Evolutionary conservation across 2,329 filamentous ascomycete genomes (phyloP).

Genomic region (Acrocalymma vagum): DNA sequence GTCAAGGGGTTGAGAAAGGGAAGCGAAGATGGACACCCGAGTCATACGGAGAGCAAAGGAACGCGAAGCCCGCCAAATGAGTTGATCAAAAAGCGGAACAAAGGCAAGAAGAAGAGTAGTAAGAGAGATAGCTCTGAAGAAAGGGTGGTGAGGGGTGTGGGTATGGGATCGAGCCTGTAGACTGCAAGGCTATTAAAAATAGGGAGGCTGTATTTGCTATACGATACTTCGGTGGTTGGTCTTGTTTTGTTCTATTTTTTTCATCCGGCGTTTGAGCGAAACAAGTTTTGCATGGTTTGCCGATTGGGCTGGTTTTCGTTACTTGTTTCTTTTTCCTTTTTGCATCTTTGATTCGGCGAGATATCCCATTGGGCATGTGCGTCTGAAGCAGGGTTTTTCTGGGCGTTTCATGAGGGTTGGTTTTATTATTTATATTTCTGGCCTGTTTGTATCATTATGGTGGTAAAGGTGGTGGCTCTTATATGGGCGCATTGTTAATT

Average conservation of each 20-base stretch:
- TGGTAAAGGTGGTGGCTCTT: too few relatives aligned
- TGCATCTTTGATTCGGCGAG: slow-evolving; percentile 13
- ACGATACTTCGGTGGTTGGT: too few relatives aligned
- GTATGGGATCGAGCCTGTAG: slow-evolving; percentile 41
- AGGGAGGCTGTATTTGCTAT: slow-evolving; percentile 5
- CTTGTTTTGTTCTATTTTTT: too few relatives aligned
- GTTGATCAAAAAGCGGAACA: slow-evolving; percentile 33
- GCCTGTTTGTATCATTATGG: slow-evolving; percentile 8
- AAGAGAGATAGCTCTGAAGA: slow-evolving; percentile 27
- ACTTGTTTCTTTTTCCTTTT: slow-evolving; percentile 3
- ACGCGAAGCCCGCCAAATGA: slow-evolving; percentile 39
- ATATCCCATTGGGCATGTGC: slow-evolving; percentile 18
- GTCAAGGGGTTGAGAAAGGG: slow-evolving; percentile 70
- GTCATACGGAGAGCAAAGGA: slow-evolving; percentile 32
- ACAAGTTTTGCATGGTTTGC: slow-evolving; percentile 9
- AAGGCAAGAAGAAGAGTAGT: slow-evolving; percentile 38
- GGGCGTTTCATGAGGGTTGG: too few relatives aligned
- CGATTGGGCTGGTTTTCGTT: slow-evolving; percentile 1
- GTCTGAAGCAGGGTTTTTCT: slow-evolving; percentile 16
- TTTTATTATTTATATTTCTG: slow-evolving; percentile 1
- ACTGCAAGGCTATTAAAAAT: neutral
- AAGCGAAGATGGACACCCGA: slow-evolving; percentile 25
- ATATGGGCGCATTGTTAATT: too few relatives aligned
- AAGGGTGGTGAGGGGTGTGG: too few relatives aligned
- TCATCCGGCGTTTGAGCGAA: too few relatives aligned